Base-by-base conservation (phyloP, 495 filamentous ascomycete genomes). In the Penicillium turbatum region DNA sequence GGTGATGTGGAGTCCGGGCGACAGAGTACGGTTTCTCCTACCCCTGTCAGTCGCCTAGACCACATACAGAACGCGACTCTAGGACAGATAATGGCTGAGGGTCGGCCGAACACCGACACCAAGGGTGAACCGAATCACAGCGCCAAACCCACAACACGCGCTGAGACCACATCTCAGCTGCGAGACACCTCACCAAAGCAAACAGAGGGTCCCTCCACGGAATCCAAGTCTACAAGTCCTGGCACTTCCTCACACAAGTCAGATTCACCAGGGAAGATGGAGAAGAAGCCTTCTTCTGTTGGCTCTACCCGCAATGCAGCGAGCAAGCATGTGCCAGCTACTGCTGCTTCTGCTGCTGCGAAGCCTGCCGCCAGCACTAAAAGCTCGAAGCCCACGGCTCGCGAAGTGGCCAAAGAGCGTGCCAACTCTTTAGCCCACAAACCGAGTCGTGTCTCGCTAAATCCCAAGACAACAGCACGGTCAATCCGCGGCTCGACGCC, bases 231-330 rank as follows among this genome's bases (percentile, higher is more conserved):
- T 13, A 2, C 37, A 17, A 41, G 38, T 53, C 38, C 59, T 49
- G 27, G 54, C 49, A 32, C 52, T 51, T 10, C 59, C 10, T 31
- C 63, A 4, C 64, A 72, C 15, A 56, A 66, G 16, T 9, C 62
- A 16, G 38, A 67, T 37, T 58, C 61, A 10, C 60, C 68, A 26
- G 47, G 13, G 29, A 36, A 1, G 16, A 57, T 68, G 2, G 67
- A 65, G 47, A 78, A 76, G 54, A 68, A 65, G 29, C 70, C 73
- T 17, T 70, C 73, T n/a, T 69, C 65, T 19, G 67, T 73, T 36
- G 61, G 72, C 19, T 63, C 73, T 16, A 53, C 65, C 29, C 82
- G 24, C 56, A 68, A 68, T 65, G 70, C 69, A 40, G 30, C 70
- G 48, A 60, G 40, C 54, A 62, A 70, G 48, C 43, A 56, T 32